Percentiles rank a stretch among this genome's conserved stretches.
Conservation (phyloP, 2,329 filamentous ascomycete species). For the Alternaria rosae region DNA sequence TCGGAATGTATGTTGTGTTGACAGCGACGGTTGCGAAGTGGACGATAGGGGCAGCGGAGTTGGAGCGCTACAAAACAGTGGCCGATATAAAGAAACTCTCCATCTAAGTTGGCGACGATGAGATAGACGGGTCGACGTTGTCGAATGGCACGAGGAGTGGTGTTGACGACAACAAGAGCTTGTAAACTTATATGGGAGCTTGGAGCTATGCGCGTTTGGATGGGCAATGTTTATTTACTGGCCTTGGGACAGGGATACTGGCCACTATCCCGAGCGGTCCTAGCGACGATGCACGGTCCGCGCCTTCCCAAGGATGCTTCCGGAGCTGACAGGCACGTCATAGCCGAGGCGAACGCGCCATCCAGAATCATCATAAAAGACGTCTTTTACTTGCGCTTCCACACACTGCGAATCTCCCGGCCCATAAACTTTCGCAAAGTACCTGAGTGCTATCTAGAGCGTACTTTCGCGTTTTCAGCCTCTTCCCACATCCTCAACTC, state of each 20-base stretch:
- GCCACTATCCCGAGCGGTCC: constrained; percentile 7
- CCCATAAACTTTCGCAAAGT: not conserved
- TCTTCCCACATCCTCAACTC: not conserved
- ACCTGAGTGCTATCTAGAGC: not conserved
- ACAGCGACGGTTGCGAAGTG: constrained; percentile 31
- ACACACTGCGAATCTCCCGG: not conserved
- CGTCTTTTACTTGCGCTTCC: constrained; percentile 22
- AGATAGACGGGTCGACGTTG: constrained; percentile 46
- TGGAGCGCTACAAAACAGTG: constrained; percentile 46
- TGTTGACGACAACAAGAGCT: constrained; percentile 34
- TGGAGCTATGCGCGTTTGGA: constrained; percentile 22
- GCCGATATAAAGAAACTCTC: constrained; percentile 50
- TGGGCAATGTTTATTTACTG: constrained; percentile 18
- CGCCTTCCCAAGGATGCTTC: constrained; percentile 3
- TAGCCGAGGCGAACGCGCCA: constrained; percentile 24
- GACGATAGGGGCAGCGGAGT: constrained; percentile 38
- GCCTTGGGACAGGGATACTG: constrained; percentile 11
- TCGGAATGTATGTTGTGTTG: constrained; percentile 21
- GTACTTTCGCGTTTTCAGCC: not conserved
- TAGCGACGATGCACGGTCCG: constrained; percentile 16
- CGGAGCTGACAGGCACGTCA: constrained; percentile 17
- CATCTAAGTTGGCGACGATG: constrained; percentile 51
- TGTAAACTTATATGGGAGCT: constrained; percentile 36
- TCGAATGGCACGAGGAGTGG: constrained; percentile 36
- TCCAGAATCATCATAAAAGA: constrained; percentile 22